phyloP scores from a whole-genome alignment of 352 stramenopile genomes.

The Pythium chondricola region DNA sequence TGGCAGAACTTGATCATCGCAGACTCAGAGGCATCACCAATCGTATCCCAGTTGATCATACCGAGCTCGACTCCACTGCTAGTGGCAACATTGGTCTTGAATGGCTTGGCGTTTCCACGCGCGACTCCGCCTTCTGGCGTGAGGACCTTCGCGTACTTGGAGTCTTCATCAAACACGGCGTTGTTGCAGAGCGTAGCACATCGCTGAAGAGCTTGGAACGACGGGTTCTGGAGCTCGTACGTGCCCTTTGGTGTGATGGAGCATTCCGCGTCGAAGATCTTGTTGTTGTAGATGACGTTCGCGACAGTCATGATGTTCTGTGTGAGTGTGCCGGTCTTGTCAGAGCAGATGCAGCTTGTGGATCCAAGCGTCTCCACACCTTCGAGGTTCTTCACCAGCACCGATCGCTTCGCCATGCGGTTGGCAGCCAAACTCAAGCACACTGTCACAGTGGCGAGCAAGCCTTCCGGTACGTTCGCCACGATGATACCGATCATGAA shows the following conservation, averaged over 20 bases:
- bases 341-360: constrained; percentile 85
- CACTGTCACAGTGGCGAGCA: constrained; percentile 79
- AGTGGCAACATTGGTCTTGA: constrained; percentile 47
- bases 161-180: constrained; percentile 72
- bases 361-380: constrained; percentile 79
- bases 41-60: constrained; percentile 58
- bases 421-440: constrained; percentile 71
- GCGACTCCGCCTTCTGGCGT: constrained; percentile 32
- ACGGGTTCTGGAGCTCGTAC: constrained; percentile 32
- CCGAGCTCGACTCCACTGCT: constrained; percentile 35
- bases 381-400: constrained; percentile 84
- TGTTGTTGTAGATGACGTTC: constrained; percentile 67
- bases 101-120: constrained; percentile 44
- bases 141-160: constrained; percentile 67
- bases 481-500: constrained; percentile 97
- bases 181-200: constrained; percentile 79
- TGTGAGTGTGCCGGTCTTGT: constrained; percentile 89
- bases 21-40: constrained; percentile 73
- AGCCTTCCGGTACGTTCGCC: constrained; percentile 75
- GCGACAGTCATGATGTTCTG: constrained; percentile 88
- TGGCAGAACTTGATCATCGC: constrained; percentile 86
- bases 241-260: constrained; percentile 44
- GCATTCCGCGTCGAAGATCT: constrained; percentile 72
- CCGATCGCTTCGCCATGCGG: constrained; percentile 58
- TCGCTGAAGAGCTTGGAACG: constrained; percentile 46